phyloP scores from a whole-genome alignment of 805 yeast genomes.

The Yarrowia bubula region DNA sequence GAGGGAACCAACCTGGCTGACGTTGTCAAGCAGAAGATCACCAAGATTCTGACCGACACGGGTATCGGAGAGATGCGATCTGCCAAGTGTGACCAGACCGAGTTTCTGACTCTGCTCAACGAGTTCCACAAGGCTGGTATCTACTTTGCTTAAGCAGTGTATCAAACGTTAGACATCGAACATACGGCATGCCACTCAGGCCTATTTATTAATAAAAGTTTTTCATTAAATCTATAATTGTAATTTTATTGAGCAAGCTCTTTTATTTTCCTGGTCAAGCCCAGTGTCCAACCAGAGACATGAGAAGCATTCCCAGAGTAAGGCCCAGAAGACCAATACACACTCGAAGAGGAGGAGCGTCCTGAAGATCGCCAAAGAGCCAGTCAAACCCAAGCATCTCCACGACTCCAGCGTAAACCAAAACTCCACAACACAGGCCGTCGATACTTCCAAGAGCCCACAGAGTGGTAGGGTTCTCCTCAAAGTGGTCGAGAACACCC shows the following conservation, averaged over 20 bases:
- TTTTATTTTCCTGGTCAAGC: conserved; percentile 41
- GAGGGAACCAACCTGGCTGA: conserved; percentile 39
- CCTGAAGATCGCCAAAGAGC: conserved; percentile 42
- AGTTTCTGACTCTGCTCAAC: conserved; percentile 73
- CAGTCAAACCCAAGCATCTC: conserved; percentile 77
- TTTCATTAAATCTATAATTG: neutral
- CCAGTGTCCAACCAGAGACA: conserved; percentile 68
- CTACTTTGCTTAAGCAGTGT: conserved; percentile 71
- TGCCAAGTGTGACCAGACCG: conserved; percentile 92
- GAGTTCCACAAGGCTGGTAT: conserved; percentile 97
- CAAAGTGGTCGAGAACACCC: conserved; percentile 62
- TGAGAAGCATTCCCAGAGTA: conserved; percentile 54
- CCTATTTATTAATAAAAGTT: conserved; percentile 9
- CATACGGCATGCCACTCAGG: conserved; percentile 14
- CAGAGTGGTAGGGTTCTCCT: conserved; percentile 53
- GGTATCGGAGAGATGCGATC: conserved; percentile 84
- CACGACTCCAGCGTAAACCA: conserved; percentile 72
- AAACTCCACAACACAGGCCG: conserved; percentile 72
- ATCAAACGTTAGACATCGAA: neutral
- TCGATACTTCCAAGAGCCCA: conserved; percentile 73
- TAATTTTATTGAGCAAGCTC: neutral
- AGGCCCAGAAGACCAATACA: conserved; percentile 37
- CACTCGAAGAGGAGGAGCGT: conserved; percentile 31
- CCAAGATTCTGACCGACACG: conserved; percentile 71
- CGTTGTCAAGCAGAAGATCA: conserved; percentile 66